A percentile compares a stretch with the other conserved stretches of the same genome.
phyloP scores from a whole-genome alignment of 2,329 filamentous ascomycete species.

The Aspergillus japonicus region DNA sequence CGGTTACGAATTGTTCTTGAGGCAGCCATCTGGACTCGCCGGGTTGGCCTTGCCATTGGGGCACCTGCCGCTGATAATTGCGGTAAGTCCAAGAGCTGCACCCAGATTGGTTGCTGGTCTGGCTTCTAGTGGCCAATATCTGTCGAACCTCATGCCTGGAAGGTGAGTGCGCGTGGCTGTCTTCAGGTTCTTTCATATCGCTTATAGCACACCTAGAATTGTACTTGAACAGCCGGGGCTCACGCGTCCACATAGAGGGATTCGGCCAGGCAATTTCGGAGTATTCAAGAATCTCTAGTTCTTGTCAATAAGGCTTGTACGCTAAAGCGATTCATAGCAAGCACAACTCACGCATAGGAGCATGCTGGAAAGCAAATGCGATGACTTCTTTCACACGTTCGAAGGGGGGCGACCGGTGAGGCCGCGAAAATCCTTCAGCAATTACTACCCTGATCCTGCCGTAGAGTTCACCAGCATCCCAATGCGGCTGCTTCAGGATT shows the following conservation, averaged over 20 bases:
- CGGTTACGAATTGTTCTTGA: slow-evolving; percentile 32
- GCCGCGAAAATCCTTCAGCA: slow-evolving; percentile 66
- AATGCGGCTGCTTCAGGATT: slow-evolving; percentile 66
- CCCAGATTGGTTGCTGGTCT: slow-evolving; percentile 21
- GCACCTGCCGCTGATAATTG: slow-evolving; percentile 30
- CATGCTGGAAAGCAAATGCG: slow-evolving; percentile 81
- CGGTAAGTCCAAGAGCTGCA: slow-evolving; percentile 32
- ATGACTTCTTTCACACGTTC: slow-evolving; percentile 71
- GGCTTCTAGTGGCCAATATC: slow-evolving; percentile 20
- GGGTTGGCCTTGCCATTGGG: slow-evolving; percentile 24
- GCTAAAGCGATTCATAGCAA: neutral
- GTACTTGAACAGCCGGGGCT: slow-evolving; percentile 40
- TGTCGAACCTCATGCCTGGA: slow-evolving; percentile 37
- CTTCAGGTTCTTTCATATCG: slow-evolving; percentile 48
- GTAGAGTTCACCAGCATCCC: slow-evolving; percentile 68
- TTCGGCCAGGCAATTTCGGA: slow-evolving; percentile 80
- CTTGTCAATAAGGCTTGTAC: slow-evolving; percentile 13
- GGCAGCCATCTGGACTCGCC: slow-evolving; percentile 31
- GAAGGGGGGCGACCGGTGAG: slow-evolving; percentile 50
- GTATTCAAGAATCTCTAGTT: slow-evolving; percentile 67
- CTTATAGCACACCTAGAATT: slow-evolving; percentile 23
- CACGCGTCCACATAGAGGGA: slow-evolving; percentile 63
- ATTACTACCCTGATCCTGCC: slow-evolving; percentile 76
- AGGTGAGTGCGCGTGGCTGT: slow-evolving; percentile 65
- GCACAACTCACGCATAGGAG: slow-evolving; percentile 63